Conservation (phyloP, 805 yeast genomes). For the Teunomyces funiuensis region DNA sequence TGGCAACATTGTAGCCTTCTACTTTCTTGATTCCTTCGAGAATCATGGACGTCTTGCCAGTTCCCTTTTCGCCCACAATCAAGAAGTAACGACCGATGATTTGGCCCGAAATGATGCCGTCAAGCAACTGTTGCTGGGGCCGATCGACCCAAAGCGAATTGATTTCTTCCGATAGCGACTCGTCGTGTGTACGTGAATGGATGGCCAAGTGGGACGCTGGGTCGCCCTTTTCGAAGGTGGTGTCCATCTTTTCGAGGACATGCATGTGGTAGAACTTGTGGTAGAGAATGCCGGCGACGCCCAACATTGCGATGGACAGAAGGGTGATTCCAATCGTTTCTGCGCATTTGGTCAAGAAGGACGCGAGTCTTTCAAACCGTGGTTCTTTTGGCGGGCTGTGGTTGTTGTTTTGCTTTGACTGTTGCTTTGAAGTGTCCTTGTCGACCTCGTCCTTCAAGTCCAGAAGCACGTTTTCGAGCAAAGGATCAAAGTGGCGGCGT, state of each 20-base stretch:
- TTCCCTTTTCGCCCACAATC: slow-evolving; percentile 81
- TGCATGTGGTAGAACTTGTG: slow-evolving; percentile 60
- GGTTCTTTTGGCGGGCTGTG: background rate
- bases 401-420: background rate
- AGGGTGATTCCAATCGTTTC: slow-evolving; percentile 75
- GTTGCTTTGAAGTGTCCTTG: slow-evolving; percentile 3
- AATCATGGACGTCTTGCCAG: slow-evolving; percentile 78
- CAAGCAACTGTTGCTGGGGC: slow-evolving; percentile 62
- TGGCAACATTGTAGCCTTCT: slow-evolving; percentile 61
- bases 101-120: slow-evolving; percentile 65
- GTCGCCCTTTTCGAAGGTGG: slow-evolving; percentile 68
- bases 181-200: slow-evolving; percentile 45
- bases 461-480: slow-evolving; percentile 10
- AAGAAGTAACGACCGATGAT: slow-evolving; percentile 67
- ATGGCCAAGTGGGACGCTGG: slow-evolving; percentile 60
- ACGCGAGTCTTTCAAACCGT: slow-evolving; percentile 2
- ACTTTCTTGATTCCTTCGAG: slow-evolving; percentile 67
- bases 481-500: slow-evolving; percentile 5
- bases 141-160: slow-evolving; percentile 60
- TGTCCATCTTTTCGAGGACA: slow-evolving; percentile 62
- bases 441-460: slow-evolving; percentile 10
- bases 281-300: slow-evolving; percentile 69
- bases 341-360: slow-evolving; percentile 39
- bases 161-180: slow-evolving; percentile 15
- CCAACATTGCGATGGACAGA: slow-evolving; percentile 66